Base-by-base conservation (phyloP, 2,329 filamentous ascomycete species). In the Curvularia verruculosa region DNA sequence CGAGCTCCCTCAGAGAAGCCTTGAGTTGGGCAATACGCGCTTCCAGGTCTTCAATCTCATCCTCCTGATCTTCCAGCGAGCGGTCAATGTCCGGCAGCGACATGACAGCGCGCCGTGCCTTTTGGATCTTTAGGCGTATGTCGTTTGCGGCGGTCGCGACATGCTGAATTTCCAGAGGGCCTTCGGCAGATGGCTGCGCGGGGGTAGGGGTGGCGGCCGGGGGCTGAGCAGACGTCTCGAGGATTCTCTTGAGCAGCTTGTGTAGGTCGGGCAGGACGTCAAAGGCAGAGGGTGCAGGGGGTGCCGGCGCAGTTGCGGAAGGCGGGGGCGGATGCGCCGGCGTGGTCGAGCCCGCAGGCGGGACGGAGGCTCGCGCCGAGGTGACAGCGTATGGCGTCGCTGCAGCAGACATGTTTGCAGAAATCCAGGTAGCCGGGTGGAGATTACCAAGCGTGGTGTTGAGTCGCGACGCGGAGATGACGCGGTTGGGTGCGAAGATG, bases 211-310 rank as follows among this genome's bases (percentile, higher is more conserved):
- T 64, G 0, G 70, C 64, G 3, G 67, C 65, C 15, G 69, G 67
- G 23, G 68, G 67, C 49, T 72, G 71, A 8, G 64, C 78, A 73
- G 70, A 79, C 66, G 66, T 69, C 26, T 78, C 81, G 65, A 90
- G 86, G 18, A 97, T 84, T 49, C 90, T 90, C 64, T 87, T 82
- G 59, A 97, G 86, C 65, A 96, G 86, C 57, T 87, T 83, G 70
- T 91, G 88, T 52, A 97, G 86, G 70, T 92, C 87, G 24, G 92
- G 91, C 52, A 96, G 85, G 66, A 92, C 86, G 80, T 96, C 93
- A 79, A 97, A 91, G 48, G 87, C 87, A 76, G 93, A 89, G 26
- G 93, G 90, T 48, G 90, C 85, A 60, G 95, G 89, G 54, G 89
- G 86, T 2, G 84, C 79, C 29, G 88, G 83, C 56, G 83, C 54